A percentile compares a stretch with the other conserved stretches of the same genome.
Conservation (phyloP, 257 asterid species). For the Marsdenia floribunda region DNA sequence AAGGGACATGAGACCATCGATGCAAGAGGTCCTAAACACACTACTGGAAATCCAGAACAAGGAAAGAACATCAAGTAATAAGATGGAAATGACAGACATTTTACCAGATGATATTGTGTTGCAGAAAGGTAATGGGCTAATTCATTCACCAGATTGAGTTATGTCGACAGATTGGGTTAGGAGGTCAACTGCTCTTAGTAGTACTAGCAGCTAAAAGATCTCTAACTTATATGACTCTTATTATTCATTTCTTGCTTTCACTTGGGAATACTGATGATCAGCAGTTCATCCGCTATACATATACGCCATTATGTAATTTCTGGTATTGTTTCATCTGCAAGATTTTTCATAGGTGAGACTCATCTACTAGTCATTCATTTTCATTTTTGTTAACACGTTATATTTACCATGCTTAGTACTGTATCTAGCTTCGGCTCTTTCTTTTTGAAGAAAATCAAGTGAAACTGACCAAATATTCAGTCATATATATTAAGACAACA, state of each 20-base stretch:
- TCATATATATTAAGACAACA: background rate
- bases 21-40: slow-evolving; percentile 52
- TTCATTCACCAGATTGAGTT: slow-evolving; percentile 28
- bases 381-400: too few relatives aligned
- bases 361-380: too few relatives aligned
- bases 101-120: slow-evolving; percentile 30
- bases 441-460: background rate
- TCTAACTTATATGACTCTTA: background rate
- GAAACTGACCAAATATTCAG: background rate
- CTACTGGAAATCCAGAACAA: slow-evolving; percentile 39
- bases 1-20: slow-evolving; percentile 69
- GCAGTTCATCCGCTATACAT: background rate
- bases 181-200: slow-evolving; percentile 18
- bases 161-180: slow-evolving; percentile 13
- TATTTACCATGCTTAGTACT: background rate
- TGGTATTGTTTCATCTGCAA: background rate
- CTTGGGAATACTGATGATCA: background rate
- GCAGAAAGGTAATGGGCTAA: slow-evolving; percentile 16
- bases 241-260: background rate
- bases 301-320: slow-evolving; percentile 2
- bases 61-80: slow-evolving; percentile 19
- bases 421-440: background rate
- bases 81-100: slow-evolving; percentile 32
- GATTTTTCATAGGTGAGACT: background rate
- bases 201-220: slow-evolving; percentile 15